phyloP scores from a whole-genome alignment of 2,329 filamentous ascomycete species.

The Fusarium musae region DNA sequence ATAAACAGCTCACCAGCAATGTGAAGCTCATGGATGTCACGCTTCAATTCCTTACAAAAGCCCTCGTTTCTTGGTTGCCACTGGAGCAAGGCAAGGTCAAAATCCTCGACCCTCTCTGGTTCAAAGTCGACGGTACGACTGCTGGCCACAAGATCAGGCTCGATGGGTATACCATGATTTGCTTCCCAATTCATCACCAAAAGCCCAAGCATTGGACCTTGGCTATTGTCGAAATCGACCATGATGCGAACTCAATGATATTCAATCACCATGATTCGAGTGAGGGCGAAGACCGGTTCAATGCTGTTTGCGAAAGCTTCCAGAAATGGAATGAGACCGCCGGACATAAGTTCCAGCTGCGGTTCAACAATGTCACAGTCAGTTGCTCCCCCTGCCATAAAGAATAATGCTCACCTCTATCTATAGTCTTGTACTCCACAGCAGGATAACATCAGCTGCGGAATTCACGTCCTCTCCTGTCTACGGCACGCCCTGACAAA shows the following conservation, averaged over 20 bases:
- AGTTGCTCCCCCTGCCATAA: neutral
- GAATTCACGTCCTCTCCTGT: neutral
- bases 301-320: neutral
- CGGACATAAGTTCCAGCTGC: neutral
- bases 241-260: neutral
- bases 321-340: neutral
- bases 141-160: neutral
- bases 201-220: neutral
- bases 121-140: neutral
- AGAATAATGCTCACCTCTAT: neutral
- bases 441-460: neutral
- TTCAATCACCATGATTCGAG: neutral
- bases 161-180: neutral
- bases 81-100: neutral
- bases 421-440: neutral
- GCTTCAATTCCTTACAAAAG: neutral
- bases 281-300: rapidly evolving
- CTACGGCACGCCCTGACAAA: neutral
- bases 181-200: constrained; percentile 3
- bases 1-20: neutral
- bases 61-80: neutral
- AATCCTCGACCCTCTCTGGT: constrained; percentile 11
- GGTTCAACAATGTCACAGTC: neutral
- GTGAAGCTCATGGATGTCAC: neutral
- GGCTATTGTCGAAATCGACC: neutral